Base-by-base conservation (phyloP, 1,139 yeast genomes). In the Sugiyamaella neomexicana region DNA sequence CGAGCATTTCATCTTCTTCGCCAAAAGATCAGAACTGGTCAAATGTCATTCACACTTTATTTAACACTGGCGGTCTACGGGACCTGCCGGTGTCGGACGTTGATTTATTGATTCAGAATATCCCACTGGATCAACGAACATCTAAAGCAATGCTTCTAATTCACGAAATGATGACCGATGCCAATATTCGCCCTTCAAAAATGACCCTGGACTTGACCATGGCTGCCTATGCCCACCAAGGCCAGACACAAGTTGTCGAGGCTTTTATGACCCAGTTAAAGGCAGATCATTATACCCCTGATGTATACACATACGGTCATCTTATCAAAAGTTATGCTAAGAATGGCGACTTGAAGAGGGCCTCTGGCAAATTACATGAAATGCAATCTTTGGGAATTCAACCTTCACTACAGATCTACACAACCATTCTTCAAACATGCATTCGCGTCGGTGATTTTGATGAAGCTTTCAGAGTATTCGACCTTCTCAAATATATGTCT, bases 401-500 rank as follows among this genome's bases (percentile, higher is more conserved):
- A 40, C 88, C 93, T 2, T 75, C 83, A 5, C 73, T 78, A n/a
- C 72, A 74, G 2, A 77, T 86, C 2, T 86, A 85, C 62, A 78
- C 87, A 1, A 80, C 83, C 25, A 76, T 89, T 1, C 69, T 90
- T 52, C 85, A 85, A 58, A 79, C 89, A 17, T 85, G 88, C 64
- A 82, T 83, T 2, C 77, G 81, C 55, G 66, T 80, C 20, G 62
- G 60, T 23, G 79, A 83, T 57, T 82, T 77, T 60, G 71, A 76
- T 36, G 83, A 67, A 60, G 96, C 96, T 0, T 79, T 81, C 55
- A 82, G 83, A 51, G 75, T 88, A 1, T 93, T 93, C 68, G 93
- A 86, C 62, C 81, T 89, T 59, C 85, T 93, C 90, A 91, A 89
- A 68, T 91, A 88, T 67, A 70, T 86, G 59, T 82, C 95, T 0